Evolutionary conservation across 345 rosid species (phyloP), one percentile per base, ranked within the genome.

Genomic region (Crucihimalaya himalaica): DNA sequence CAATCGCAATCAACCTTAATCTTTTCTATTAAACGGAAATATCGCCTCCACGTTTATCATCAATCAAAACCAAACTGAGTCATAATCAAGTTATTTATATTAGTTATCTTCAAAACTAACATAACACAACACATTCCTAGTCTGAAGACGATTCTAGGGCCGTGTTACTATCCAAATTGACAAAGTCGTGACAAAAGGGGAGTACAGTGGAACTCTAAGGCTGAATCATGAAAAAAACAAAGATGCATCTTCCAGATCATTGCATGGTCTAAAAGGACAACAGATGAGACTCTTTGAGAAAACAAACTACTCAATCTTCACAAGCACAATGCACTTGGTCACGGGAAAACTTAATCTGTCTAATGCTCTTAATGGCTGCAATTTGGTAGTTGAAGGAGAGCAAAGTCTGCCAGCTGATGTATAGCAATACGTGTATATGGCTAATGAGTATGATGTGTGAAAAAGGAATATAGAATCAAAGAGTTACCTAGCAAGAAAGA

Each of bases 81-180:
- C n/a, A n/a, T n/a, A n/a, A n/a, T n/a, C n/a, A n/a, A n/a, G n/a
- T n/a, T n/a, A n/a, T n/a, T n/a, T n/a, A n/a, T n/a, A n/a, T n/a
- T n/a, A n/a, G n/a, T n/a, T n/a, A n/a, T n/a, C n/a, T n/a, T n/a
- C n/a, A n/a, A n/a, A n/a, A n/a, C n/a, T n/a, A n/a, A n/a, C n/a
- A n/a, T 55, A n/a, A 76, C 28, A 65, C 47, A 68, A 6, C 16
- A 11, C 35, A 58, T 73, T n/a, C n/a, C 40, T 56, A 37, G 8
- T 16, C 56, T 74, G 81, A 88, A 90, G 98, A 65, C 88, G 15
- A 87, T 93, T 45, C 82, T 89, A 9, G 97, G n/a, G 98, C 21
- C 90, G 86, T 78, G 90, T 90, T 70, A 90, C 88, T 4, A 86
- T 93, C 80, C 97, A 88, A 77, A 88, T 93, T 5, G 98, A 93